Base-by-base conservation (phyloP, 192 early-diverging fungal genomes). In the Geranomyces variabilis region DNA sequence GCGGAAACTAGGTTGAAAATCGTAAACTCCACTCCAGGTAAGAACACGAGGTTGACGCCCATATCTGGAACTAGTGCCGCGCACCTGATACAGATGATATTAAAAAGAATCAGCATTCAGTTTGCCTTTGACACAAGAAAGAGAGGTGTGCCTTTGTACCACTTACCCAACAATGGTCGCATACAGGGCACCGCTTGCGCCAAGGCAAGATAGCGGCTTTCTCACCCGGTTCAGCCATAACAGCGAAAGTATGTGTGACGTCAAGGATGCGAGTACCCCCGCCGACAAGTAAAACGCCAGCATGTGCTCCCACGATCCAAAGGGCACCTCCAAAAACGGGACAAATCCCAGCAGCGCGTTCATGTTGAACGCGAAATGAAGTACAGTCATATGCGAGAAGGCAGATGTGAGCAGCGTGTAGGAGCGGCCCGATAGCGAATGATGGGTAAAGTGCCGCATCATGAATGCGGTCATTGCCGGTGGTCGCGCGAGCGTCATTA, bases 331-430 rank as follows among this genome's bases (percentile, higher is more conserved):
- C 28, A 73, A 69, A 3, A 75, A 9, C 7, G 67, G 66, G 14
- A 61, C 61, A 62, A 79, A 81, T 0, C 77, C 69, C 48, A 83
- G 81, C 41, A 95, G 74, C 21, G 85, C 93, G 59, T 94, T 71
- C 83, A 90, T 93, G 77, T 95, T 95, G 78, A 95, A 89, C 8
- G 70, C 74, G 60, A 94, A 83, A 75, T 95, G 95, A 82, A 87
- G 79, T 8, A 92, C 45, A 13, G 82, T 83, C 46, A 84, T 77
- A 57, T 96, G 95, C 26, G 88, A 90, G 69, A 96, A 95, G 26
- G 84, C 81, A 36, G 84, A 86, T 0, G 95, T 94, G 34, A 96
- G 63, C 48, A 96, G 63, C 7, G 93, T 96, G 62, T 91, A 86
- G 14, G 88, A 86, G 7, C 80, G 80, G 0, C 83, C 84, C 1